A percentile compares a stretch with the other conserved stretches of the same genome.
Evolutionary conservation across 352 stramenopile species (phyloP).

Genomic region (Plasmopara muralis): DNA sequence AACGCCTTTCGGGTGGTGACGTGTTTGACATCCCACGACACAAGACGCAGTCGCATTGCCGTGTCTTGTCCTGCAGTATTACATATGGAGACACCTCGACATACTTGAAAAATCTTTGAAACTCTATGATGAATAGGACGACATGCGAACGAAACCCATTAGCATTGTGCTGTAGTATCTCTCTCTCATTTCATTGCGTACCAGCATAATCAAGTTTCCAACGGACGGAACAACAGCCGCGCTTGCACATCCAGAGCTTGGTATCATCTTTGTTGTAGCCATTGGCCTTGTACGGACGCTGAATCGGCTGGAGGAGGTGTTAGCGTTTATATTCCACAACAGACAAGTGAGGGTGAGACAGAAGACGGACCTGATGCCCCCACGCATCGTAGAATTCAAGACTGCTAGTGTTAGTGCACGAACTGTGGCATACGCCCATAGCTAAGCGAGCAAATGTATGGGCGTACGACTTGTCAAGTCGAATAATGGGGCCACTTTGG

Average conservation of each 20-base stretch:
- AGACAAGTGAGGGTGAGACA: background rate
- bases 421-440: constrained; percentile 60
- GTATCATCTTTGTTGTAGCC: constrained; percentile 17
- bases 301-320: constrained; percentile 8
- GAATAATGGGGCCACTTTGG: constrained; percentile 11
- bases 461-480: constrained; percentile 11
- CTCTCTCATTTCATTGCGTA: constrained; percentile 5
- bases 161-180: constrained; percentile 2
- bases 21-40: constrained; percentile 36
- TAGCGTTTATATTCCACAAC: constrained; percentile 1
- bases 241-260: constrained; percentile 55
- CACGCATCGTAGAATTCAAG: constrained; percentile 69
- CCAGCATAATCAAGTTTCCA: constrained; percentile 72
- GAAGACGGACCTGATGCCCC: constrained; percentile 24
- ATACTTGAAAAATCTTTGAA: constrained; percentile 60
- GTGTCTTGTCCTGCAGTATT: constrained; percentile 50
- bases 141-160: background rate
- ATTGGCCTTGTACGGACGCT: constrained; percentile 16
- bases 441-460: constrained; percentile 1
- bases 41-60: constrained; percentile 50
- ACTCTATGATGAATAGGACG: constrained; percentile 23
- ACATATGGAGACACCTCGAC: constrained; percentile 60
- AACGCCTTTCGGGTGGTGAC: constrained; percentile 7
- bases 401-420: constrained; percentile 33
- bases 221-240: constrained; percentile 62